Base-by-base conservation (phyloP, 116 monocot species). In the Cymodocea nodosa region DNA sequence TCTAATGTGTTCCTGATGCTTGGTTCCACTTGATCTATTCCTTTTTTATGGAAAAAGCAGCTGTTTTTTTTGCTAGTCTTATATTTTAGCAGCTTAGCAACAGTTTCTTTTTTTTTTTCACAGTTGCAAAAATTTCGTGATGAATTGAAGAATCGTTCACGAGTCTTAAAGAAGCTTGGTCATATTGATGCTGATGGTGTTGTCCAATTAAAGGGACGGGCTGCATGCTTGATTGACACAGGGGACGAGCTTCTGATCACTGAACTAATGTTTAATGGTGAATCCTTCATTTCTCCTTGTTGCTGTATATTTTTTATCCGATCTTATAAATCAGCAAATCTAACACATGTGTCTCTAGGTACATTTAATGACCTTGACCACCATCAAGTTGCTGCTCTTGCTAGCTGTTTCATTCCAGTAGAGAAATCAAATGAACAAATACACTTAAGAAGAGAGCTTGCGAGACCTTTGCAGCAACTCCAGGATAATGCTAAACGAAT, bases 321-420 rank as follows among this genome's bases (percentile, higher is more conserved):
- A 15, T 62, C 39, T 62, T n/a, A 35, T 60, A 60, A 35, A 35
- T 34, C 35, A 6, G 11, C 49, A 13, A 20, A 48, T 58, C 24
- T 48, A 44, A 56, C 69, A 7, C 18, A 39, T 13, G 23, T 58
- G 15, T 52, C 5, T 40, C 62, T 51, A 94, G 94, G 94, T 68
- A 99, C 99, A 37, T 99, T 99, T 81, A 89, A 92, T 81, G 89
- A 99, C 79, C 92, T 99, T 40, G 92, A 99, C 81, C 92, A 74
- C 53, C 92, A 99, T 66, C 99, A 92, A 77, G 78, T 85, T 63
- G 93, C 83, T 65, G 89, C 99, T 37, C 82, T 99, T 70, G 89
- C 82, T 62, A 99, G 99, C 65, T 99, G 98, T 64, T 99, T 99
- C 69, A 83, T 99, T 65, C 99, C 99, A 51, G 82, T 89, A 56